A percentile compares a stretch with the other conserved stretches of the same genome.
Evolutionary conservation across 306 rosid genomes (phyloP).

Genomic region (Pterocarpus macrocarpus): DNA sequence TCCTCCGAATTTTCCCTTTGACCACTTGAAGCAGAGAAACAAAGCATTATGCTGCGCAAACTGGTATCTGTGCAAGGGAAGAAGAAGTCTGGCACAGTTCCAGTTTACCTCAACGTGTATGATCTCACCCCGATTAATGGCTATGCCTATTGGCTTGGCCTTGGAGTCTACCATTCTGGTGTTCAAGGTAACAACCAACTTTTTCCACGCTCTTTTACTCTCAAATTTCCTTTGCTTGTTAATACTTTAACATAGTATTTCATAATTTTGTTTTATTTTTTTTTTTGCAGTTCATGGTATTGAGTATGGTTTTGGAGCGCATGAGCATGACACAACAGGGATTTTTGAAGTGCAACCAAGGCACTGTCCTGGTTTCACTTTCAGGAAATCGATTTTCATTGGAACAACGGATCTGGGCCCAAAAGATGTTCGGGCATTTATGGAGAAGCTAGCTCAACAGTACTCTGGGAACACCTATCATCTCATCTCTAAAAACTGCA

Average conservation of each 20-base stretch:
- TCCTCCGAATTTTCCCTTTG: not conserved
- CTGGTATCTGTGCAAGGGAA: slow-evolving; percentile 62
- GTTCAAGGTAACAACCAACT: slow-evolving; percentile 78
- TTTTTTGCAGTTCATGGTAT: slow-evolving; percentile 73
- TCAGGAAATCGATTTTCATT: slow-evolving; percentile 79
- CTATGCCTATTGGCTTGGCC: slow-evolving; percentile 96
- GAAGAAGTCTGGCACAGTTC: slow-evolving; percentile 78
- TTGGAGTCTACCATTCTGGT: slow-evolving; percentile 95
- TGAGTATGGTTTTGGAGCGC: slow-evolving; percentile 98
- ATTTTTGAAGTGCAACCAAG: slow-evolving; percentile 93
- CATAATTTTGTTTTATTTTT: not conserved
- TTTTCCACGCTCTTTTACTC: not conserved
- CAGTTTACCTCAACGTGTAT: slow-evolving; percentile 89
- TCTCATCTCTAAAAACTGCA: slow-evolving; percentile 92
- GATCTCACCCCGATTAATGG: slow-evolving; percentile 94
- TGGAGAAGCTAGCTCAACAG: slow-evolving; percentile 83
- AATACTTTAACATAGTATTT: not conserved
- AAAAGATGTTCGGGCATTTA: slow-evolving; percentile 67
- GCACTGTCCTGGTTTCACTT: slow-evolving; percentile 91
- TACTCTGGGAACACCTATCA: slow-evolving; percentile 87
- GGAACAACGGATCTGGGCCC: slow-evolving; percentile 85
- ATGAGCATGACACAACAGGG: slow-evolving; percentile 81
- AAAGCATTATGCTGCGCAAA: slow-evolving; percentile 62
- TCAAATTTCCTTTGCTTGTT: not conserved
- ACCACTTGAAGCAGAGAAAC: not conserved